Conservation (phyloP, 2,329 filamentous ascomycete species). For the Ceratocystis lukuohia region DNA sequence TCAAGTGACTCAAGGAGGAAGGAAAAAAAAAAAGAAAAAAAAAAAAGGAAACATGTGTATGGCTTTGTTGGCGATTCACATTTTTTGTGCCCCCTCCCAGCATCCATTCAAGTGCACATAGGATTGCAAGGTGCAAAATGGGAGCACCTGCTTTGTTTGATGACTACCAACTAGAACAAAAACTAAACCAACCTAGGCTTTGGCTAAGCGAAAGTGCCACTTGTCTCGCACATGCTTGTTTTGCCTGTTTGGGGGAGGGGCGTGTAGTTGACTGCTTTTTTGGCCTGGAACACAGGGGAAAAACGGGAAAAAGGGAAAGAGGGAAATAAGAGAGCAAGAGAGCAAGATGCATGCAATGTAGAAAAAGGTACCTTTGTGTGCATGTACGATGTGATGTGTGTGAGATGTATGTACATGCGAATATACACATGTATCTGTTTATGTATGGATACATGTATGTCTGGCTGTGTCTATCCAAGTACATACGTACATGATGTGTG, state of each 20-base stretch:
- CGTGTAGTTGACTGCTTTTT: neutral
- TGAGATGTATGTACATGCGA: neutral
- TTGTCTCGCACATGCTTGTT: slow-evolving; percentile 6
- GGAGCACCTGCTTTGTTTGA: neutral
- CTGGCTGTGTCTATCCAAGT: neutral
- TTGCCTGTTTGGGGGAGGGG: neutral
- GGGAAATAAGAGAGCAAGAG: neutral
- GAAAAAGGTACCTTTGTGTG: neutral
- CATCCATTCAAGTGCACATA: too few relatives aligned
- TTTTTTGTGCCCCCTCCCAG: neutral
- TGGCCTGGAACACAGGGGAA: neutral
- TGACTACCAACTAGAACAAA: too few relatives aligned
- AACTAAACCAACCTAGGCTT: neutral
- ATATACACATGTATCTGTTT: neutral
- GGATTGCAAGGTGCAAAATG: too few relatives aligned
- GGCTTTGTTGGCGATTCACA: neutral
- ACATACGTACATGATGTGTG: neutral
- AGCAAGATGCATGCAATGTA: neutral
- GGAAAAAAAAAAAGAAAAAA: too few relatives aligned
- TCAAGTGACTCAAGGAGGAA: too few relatives aligned
- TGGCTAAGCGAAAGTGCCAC: slow-evolving; percentile 6
- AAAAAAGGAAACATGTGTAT: neutral
- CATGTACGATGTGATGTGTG: neutral
- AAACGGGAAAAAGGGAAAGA: neutral
- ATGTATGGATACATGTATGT: neutral